Evolutionary conservation across 345 rosid genomes (phyloP).

Genomic region (Camelina laxa): DNA sequence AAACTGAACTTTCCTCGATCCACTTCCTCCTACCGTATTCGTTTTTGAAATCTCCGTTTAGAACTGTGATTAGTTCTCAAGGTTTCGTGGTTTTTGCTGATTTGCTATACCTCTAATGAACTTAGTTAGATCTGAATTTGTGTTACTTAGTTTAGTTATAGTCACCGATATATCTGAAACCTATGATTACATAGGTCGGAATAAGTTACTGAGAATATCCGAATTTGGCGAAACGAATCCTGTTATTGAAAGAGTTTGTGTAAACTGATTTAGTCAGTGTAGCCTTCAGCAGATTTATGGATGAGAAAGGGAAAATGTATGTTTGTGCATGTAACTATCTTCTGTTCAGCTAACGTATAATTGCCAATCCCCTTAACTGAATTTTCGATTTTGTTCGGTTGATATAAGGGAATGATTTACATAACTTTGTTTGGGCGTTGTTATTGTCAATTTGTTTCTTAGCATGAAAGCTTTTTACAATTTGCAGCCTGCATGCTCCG

Average conservation of each 20-base stretch:
- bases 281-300: background rate
- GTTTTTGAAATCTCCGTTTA: background rate
- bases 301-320: background rate
- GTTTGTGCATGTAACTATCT: background rate
- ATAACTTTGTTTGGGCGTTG: background rate
- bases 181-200: background rate
- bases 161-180: slow-evolving; percentile 14
- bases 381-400: background rate
- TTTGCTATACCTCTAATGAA: slow-evolving; percentile 7
- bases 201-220: background rate
- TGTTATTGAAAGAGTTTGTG: background rate
- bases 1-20: slow-evolving; percentile 33
- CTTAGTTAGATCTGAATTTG: slow-evolving; percentile 36
- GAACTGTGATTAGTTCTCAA: slow-evolving; percentile 28
- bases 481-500: slow-evolving; percentile 42
- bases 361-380: no score
- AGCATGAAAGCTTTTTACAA: slow-evolving; percentile 9
- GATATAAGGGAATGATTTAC: background rate
- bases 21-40: background rate
- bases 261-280: background rate
- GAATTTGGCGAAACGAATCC: slow-evolving; percentile 4
- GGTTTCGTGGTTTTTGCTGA: slow-evolving; percentile 6
- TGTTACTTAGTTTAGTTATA: slow-evolving; percentile 1
- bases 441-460: slow-evolving; percentile 7
- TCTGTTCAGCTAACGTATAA: background rate